A percentile compares a stretch with the other conserved stretches of the same genome.
Conservation (phyloP, 192 early-diverging fungal genomes). For the Entophlyctis helioformis region DNA sequence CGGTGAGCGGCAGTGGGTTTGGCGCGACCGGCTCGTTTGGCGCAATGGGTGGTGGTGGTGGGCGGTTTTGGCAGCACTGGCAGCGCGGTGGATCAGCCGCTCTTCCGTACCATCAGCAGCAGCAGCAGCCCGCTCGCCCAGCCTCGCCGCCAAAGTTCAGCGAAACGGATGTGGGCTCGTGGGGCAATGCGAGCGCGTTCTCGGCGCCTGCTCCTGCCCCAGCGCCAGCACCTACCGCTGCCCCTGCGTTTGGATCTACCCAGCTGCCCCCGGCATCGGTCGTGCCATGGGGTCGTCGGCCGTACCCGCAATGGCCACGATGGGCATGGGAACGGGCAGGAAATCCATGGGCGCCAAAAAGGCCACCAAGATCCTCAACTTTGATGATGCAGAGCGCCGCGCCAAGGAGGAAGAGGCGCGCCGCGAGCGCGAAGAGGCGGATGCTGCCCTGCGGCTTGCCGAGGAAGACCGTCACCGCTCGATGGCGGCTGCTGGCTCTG, state of each 20-base stretch:
- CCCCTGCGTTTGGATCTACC: constrained; percentile 3
- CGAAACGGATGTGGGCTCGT: too few species aligned
- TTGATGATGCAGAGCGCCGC: constrained; percentile 82
- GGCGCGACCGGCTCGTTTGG: too few species aligned
- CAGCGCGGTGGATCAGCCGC: too few species aligned
- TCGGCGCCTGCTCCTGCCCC: constrained; percentile 4
- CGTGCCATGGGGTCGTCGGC: too few species aligned
- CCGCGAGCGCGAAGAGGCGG: constrained; percentile 32
- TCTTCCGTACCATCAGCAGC: constrained; percentile 7
- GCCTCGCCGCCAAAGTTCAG: too few species aligned
- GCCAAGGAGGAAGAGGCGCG: constrained; percentile 77
- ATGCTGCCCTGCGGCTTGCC: constrained; percentile 9
- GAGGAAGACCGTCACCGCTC: constrained; percentile 15
- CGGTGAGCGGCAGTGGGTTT: too few species aligned
- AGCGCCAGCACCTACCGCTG: not conserved
- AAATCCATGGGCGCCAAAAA: constrained; percentile 86
- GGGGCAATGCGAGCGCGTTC: too few species aligned
- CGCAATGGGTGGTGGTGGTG: too few species aligned
- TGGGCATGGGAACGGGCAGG: constrained; percentile 13
- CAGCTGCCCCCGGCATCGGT: constrained; percentile 6
- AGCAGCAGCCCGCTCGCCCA: constrained; percentile 5
- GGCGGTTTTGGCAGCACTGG: too few species aligned
- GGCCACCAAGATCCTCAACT: constrained; percentile 64
- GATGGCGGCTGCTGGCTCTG: constrained; percentile 5
- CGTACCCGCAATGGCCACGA: too few species aligned